These are phyloP conservation scores for Gaeumannomyces sp. DNA, from an alignment of 2,329 filamentous ascomycete species.

Conservation along the genomic window DNA sequence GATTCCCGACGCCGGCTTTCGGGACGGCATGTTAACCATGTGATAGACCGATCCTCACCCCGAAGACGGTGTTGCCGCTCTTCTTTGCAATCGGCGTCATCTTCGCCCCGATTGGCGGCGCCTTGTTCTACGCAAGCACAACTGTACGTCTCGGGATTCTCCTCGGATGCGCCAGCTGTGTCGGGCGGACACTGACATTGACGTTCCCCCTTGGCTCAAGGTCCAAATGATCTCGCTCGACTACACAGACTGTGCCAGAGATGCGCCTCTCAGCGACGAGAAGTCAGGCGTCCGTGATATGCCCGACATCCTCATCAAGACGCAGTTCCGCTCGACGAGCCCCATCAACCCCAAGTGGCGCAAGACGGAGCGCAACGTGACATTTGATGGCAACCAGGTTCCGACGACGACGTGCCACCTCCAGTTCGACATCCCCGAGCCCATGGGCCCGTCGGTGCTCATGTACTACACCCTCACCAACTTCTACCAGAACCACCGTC, in stretches of 20 bases:
- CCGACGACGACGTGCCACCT: conserved; percentile 57
- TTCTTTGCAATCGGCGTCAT: conserved; percentile 89
- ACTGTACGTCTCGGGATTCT: conserved; percentile 45
- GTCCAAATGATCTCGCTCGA: conserved; percentile 88
- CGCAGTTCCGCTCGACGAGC: conserved; percentile 62
- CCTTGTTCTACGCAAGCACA: conserved; percentile 79
- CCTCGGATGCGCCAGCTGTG: not conserved
- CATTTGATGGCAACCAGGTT: conserved; percentile 30
- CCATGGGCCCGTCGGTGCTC: conserved; percentile 74
- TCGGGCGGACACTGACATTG: conserved; percentile 12
- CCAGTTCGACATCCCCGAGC: conserved; percentile 71
- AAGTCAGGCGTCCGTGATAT: conserved; percentile 39
- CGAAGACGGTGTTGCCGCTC: conserved; percentile 84
- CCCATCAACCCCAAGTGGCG: conserved; percentile 34
- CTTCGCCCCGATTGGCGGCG: conserved; percentile 85
- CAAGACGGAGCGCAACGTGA: conserved; percentile 32
- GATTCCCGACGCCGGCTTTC: conserved; percentile 12
- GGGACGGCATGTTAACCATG: conserved; percentile 12
- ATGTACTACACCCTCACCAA: conserved; percentile 96
- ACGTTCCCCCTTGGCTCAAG: conserved; percentile 33
- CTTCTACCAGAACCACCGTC: conserved; percentile 97
- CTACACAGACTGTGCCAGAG: conserved; percentile 69
- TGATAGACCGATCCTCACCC: conserved; percentile 80
- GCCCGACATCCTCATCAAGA: conserved; percentile 49
- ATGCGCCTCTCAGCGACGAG: conserved; percentile 40